phyloP scores from a whole-genome alignment of 441 rosid genomes.

The Adansonia grandidieri region DNA sequence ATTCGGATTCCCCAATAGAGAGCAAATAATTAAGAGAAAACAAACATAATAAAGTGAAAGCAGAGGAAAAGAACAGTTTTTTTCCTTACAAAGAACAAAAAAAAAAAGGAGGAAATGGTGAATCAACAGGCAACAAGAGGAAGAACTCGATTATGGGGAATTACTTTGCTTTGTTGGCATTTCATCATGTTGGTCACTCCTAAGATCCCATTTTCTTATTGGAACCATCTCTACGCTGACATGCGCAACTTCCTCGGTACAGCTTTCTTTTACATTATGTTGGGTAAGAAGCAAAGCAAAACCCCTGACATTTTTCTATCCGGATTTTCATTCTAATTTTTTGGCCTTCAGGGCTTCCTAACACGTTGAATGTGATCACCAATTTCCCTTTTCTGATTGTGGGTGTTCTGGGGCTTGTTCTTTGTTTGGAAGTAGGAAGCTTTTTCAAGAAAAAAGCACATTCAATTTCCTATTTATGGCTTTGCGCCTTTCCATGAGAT shows the following conservation, averaged over 20 bases:
- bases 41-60: not conserved
- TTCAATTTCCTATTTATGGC: not conserved
- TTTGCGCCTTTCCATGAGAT: not conserved
- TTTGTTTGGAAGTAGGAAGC: conserved; percentile 67
- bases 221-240: conserved; percentile 63
- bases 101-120: conserved; percentile 21
- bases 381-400: conserved; percentile 82
- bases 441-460: conserved; percentile 42
- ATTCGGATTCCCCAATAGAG: not conserved
- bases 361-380: conserved; percentile 81
- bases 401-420: conserved; percentile 79
- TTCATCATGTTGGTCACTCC: conserved; percentile 70
- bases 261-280: not conserved
- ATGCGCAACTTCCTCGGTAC: conserved; percentile 80
- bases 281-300: not conserved
- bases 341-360: conserved; percentile 72
- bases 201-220: conserved; percentile 57
- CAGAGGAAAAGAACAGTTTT: not conserved
- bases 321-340: conserved; percentile 23
- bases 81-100: not conserved
- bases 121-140: conserved; percentile 54
- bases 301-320: not conserved
- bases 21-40: not conserved
- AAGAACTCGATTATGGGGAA: conserved; percentile 48
- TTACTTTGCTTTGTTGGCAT: conserved; percentile 57